phyloP scores from a whole-genome alignment of 176 grass and related monocot species.

The Elaeis guineensis region DNA sequence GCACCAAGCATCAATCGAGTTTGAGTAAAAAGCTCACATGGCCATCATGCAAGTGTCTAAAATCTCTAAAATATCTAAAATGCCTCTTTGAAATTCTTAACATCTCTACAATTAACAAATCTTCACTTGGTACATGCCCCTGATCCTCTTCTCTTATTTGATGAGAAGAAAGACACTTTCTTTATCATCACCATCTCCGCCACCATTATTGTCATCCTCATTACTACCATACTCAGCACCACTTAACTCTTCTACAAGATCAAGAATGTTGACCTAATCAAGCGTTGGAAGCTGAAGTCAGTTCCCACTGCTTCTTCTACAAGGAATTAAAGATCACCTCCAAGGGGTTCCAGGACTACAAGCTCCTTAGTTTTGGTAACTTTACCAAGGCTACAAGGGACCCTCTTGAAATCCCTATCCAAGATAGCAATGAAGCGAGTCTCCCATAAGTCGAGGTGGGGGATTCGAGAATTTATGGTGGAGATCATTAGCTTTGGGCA shows the following conservation, averaged over 20 bases:
- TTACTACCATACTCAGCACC: not conserved
- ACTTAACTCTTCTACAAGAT: not conserved
- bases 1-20: no score
- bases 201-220: not conserved
- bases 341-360: slow-evolving; percentile 1
- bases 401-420: not conserved
- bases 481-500: no score
- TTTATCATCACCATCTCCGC: not conserved
- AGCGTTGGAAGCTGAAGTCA: slow-evolving; percentile 13
- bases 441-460: no score
- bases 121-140: no score
- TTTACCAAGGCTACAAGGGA: slow-evolving; percentile 13
- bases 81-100: no score
- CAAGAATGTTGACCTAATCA: not conserved
- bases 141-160: no score
- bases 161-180: not conserved
- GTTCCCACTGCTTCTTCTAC: slow-evolving; percentile 7
- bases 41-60: no score
- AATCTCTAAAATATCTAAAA: no score
- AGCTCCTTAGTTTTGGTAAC: slow-evolving; percentile 3
- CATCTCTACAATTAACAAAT: no score
- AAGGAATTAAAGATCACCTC: slow-evolving; percentile 3
- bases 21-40: no score
- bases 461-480: no score
- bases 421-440: slow-evolving; percentile 5